Evolutionary conservation across 2,329 filamentous ascomycete species (phyloP).

Genomic region (Ophiostoma tasmaniense): DNA sequence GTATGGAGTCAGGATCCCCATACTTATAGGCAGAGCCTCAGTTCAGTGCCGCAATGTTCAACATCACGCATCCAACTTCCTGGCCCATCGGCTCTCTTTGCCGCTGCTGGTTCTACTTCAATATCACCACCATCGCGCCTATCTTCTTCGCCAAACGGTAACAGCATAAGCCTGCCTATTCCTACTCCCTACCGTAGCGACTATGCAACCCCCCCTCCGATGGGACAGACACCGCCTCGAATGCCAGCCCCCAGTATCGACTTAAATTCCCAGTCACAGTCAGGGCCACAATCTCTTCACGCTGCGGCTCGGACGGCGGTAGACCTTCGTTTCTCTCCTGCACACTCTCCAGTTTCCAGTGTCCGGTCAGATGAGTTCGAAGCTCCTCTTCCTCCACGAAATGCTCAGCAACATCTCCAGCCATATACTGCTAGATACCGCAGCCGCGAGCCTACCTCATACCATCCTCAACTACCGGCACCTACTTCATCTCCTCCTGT

Average conservation of each 20-base stretch:
- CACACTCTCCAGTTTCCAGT: background rate
- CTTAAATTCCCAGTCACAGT: background rate
- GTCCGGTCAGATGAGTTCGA: background rate
- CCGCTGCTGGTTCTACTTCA: background rate
- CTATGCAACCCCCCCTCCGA: background rate
- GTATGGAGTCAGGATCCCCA: conserved; percentile 25
- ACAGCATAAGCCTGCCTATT: background rate
- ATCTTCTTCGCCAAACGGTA: background rate
- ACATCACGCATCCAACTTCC: background rate
- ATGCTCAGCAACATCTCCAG: background rate
- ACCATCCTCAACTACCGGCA: background rate
- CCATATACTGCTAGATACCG: background rate
- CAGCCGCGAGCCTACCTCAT: background rate
- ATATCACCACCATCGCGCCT: background rate
- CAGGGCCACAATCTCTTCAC: background rate
- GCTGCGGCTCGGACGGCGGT: background rate
- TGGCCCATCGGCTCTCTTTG: background rate
- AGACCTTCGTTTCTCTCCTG: background rate
- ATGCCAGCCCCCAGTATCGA: background rate
- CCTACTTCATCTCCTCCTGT: background rate
- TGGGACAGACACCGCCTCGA: background rate
- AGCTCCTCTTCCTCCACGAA: background rate
- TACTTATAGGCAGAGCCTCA: conserved; percentile 11
- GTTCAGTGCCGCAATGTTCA: background rate
- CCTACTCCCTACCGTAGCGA: background rate